Evolutionary conservation across 73 alveolate genomes (phyloP), one percentile per base, ranked within the genome.

Genomic region (Blepharisma stoltei): DNA sequence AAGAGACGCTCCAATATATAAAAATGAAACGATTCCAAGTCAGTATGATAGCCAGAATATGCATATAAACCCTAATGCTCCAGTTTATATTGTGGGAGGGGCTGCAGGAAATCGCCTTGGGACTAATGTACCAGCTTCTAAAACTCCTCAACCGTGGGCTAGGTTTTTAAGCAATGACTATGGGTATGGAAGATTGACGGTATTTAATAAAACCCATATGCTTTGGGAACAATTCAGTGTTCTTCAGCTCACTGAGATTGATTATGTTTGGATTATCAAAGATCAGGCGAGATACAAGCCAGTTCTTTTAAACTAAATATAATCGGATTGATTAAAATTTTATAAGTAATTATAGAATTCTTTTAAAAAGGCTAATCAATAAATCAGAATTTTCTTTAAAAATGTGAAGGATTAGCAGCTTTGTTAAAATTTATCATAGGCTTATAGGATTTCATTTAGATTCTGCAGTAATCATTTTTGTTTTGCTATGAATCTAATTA

Each of bases 261-360:
- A 60, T 60, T 60, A 60, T 60, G 14, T 60, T 60, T 60, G 73
- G 73, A n/a, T 60, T 8, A 25, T 60, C 23, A 60, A 60, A 60
- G 73, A 60, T 5, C 73, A 60, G 73, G 23, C 14, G 2, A 14
- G 73, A 60, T 60, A 60, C 46, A 60, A 60, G 65, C 41, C 41
- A 32, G 41, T 32, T 32, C 41, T 32, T 32, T 32, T 32, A 32
- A 32, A 32, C 41, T 32, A 32, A 32, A 32, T 32, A 32, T 32
- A 32, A 32, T 32, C 41, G 41, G 41, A 0, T 32, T 32, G 41
- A 32, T 32, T 32, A 32, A 32, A 32, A 32, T 32, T 32, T 32
- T 32, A 32, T 32, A 32, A 32, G 3, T 32, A 32, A 32, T n/a
- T n/a, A 32, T 32, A 32, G 41, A 32, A 32, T 32, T 32, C 41